Base-by-base conservation (phyloP, 2,329 filamentous ascomycete species). In the Pochonia chlamydosporia region DNA sequence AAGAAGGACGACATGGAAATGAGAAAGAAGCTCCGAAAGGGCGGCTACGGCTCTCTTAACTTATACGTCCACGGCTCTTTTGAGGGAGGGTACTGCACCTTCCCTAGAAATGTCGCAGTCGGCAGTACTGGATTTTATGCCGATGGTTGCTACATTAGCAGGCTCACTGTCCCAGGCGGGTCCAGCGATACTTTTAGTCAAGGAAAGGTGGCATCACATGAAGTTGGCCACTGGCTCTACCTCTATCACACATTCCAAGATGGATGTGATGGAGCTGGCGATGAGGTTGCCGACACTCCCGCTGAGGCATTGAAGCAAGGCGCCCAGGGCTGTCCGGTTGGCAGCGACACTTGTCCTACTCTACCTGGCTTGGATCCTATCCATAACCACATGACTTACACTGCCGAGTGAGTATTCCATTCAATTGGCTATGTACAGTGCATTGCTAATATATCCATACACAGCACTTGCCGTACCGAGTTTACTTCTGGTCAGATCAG, bases 151-250 rank as follows among this genome's bases (percentile, higher is more conserved):
- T 1, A 16, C 18, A 16, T 43, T 6, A 6, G 16, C 5, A 7
- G 14, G 13, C 18, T 7, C 11, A 35, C 20, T 6, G 18, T 35
- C 11, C 41, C 41, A 26, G 41, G 41, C 13, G 41, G 41, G 1
- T 1, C 2, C 11, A 16, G 21, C 11, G 4, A 3, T 11, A 18
- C 28, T 40, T 66, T 57, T 52, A 59, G 64, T 55, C 54, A 59
- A n/a, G 63, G 65, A 16, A 60, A 59, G 53, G 61, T 62, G 3
- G 54, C 52, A 24, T 57, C 55, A 30, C 71, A 74, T 61, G 72
- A 75, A 59, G 59, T 70, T 37, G 72, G 72, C 14, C 72, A 75
- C 62, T 75, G 72, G 72, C 58, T 75, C 44, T 71, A 72, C 43
- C 65, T 76, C 21, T 65, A 63, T 54, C 72, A 76, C 59, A 73